A percentile compares a stretch with the other conserved stretches of the same genome.
Conservation (phyloP, 208 protist genomes). For the Acanthamoeba castellanii region DNA sequence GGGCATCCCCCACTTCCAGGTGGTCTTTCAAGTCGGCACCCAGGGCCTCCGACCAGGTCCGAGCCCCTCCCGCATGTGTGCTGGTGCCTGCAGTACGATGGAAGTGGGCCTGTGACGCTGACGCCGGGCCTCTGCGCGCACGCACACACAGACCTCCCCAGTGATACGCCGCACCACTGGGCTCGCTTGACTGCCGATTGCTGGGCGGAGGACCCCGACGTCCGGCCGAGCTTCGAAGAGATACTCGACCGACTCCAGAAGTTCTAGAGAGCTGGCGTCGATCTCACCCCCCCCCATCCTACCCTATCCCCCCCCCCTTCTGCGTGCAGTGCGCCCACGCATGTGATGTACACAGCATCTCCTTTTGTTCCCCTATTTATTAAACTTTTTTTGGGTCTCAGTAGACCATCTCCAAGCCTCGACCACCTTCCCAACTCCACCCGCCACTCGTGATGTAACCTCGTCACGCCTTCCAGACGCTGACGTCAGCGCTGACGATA, state of each 20-base stretch:
- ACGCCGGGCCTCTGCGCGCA: neutral
- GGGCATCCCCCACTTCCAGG: constrained; percentile 70
- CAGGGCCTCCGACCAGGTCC: constrained; percentile 69
- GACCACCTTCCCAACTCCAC: no score
- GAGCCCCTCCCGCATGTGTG: neutral
- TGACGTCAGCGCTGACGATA: no score
- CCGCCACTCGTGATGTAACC: no score
- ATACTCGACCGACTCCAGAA: constrained; percentile 50
- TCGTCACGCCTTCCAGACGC: no score
- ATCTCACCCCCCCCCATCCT: neutral
- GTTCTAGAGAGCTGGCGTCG: neutral
- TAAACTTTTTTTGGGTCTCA: neutral
- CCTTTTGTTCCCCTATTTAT: neutral
- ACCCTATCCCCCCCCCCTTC: neutral
- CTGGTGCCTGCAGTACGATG: neutral
- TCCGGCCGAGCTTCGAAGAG: constrained; percentile 63
- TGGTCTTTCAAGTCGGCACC: constrained; percentile 72
- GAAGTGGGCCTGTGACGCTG: neutral
- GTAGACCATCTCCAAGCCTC: no score
- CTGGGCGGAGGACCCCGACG: constrained; percentile 70
- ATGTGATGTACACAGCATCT: neutral
- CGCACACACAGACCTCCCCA: constrained; percentile 24
- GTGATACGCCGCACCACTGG: constrained; percentile 55
- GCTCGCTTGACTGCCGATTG: constrained; percentile 59
- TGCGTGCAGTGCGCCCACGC: neutral